phyloP scores from a whole-genome alignment of 768 basidiomycete species.

The Boletus pseudo-olivaceus region DNA sequence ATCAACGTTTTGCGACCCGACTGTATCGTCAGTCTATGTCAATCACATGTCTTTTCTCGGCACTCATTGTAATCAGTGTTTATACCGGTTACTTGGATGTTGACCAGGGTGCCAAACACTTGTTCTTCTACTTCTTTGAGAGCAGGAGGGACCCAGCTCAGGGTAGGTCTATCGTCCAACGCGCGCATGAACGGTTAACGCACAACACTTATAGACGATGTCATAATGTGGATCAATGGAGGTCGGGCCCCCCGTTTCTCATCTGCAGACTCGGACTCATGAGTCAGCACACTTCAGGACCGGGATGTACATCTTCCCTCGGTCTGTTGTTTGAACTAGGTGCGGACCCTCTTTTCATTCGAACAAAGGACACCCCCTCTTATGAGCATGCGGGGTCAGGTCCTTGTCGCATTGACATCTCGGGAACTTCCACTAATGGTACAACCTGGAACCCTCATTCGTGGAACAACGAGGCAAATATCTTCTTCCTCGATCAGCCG shows the following conservation, averaged over 20 bases:
- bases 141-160: slow-evolving; percentile 42
- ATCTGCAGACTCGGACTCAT: background rate
- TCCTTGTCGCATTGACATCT: slow-evolving; percentile 58
- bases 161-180: slow-evolving; percentile 22
- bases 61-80: slow-evolving; percentile 25
- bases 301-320: slow-evolving; percentile 51
- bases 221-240: slow-evolving; percentile 72
- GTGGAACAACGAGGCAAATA: slow-evolving; percentile 65
- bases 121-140: slow-evolving; percentile 64
- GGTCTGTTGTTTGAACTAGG: slow-evolving; percentile 62
- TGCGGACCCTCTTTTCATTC: slow-evolving; percentile 10
- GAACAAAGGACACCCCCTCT: slow-evolving; percentile 10
- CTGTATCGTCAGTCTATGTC: slow-evolving; percentile 35
- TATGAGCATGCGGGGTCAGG: slow-evolving; percentile 41
- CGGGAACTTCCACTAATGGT: slow-evolving; percentile 50
- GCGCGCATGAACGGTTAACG: background rate
- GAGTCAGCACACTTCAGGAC: slow-evolving; percentile 37
- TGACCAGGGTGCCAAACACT: slow-evolving; percentile 47
- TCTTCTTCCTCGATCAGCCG: slow-evolving; percentile 73
- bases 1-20: slow-evolving; percentile 58
- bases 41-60: background rate
- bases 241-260: slow-evolving; percentile 32
- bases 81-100: slow-evolving; percentile 48
- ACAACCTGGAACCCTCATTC: slow-evolving; percentile 62
- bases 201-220: slow-evolving; percentile 42